Conservation (phyloP, 106 monocot genomes). For the Agapanthus africanus region DNA sequence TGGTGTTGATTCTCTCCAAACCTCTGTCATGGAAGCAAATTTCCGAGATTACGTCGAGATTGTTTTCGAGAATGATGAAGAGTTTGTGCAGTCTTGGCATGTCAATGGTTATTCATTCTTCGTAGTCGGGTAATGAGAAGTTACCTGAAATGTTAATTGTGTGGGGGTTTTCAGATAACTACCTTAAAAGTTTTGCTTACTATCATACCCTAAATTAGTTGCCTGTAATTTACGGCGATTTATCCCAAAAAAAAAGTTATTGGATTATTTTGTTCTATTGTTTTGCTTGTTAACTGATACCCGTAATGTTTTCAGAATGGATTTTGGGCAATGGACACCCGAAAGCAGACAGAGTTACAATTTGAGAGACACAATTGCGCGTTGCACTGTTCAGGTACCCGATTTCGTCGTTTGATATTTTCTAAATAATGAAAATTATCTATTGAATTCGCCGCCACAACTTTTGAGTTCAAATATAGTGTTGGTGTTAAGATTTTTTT, state of each 20-base stretch:
- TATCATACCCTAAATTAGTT: too few relatives aligned
- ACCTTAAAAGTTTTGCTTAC: too few relatives aligned
- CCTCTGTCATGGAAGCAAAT: constrained; percentile 9
- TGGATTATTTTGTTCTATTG: neutral
- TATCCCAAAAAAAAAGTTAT: too few relatives aligned
- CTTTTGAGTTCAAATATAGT: too few relatives aligned
- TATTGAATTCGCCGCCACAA: too few relatives aligned
- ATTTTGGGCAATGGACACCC: constrained; percentile 8
- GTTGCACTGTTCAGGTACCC: constrained; percentile 7
- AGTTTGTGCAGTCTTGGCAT: constrained; percentile 11
- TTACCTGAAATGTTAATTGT: too few relatives aligned
- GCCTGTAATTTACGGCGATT: neutral
- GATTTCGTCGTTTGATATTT: too few relatives aligned
- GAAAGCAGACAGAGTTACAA: constrained; percentile 11
- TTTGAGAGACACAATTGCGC: constrained; percentile 4
- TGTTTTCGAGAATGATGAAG: constrained; percentile 8
- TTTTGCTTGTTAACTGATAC: neutral
- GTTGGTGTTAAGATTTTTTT: too few relatives aligned
- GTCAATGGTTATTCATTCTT: constrained; percentile 11
- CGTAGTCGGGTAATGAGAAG: constrained; percentile 5
- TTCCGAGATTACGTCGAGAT: constrained; percentile 13
- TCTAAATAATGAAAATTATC: too few relatives aligned
- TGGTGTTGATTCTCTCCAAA: neutral
- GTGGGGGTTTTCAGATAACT: too few relatives aligned
- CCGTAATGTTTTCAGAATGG: neutral